Conservation (phyloP, 1,139 yeast species). For the Sugiyamaella grinbergsii region DNA sequence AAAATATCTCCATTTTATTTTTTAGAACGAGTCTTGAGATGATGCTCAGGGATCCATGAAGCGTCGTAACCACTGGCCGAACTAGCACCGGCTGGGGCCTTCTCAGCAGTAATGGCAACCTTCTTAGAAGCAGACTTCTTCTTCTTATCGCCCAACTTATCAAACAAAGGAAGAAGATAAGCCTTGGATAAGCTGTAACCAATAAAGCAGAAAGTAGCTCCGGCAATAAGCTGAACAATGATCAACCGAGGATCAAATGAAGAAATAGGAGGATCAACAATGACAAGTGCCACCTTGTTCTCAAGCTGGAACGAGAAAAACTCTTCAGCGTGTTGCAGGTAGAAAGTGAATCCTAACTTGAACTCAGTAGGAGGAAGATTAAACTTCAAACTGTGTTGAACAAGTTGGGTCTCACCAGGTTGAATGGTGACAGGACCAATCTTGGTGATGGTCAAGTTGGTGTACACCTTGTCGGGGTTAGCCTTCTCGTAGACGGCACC, state of each 20-base stretch:
- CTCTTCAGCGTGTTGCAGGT: conserved; percentile 53
- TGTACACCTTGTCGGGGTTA: conserved; percentile 42
- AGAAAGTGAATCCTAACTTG: conserved; percentile 61
- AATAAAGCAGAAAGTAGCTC: conserved; percentile 52
- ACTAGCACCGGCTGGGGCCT: conserved; percentile 39
- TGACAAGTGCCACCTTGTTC: conserved; percentile 57
- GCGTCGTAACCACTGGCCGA: conserved; percentile 48
- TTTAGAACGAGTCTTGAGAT: conserved; percentile 42
- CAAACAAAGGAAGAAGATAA: conserved; percentile 48
- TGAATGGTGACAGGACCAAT: conserved; percentile 57
- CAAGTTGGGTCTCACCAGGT: conserved; percentile 50
- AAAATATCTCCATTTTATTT: conserved; percentile 40
- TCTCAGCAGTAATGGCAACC: conserved; percentile 30
- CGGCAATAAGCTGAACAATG: conserved; percentile 58
- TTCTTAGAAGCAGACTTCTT: conserved; percentile 13
- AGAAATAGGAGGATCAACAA: conserved; percentile 69
- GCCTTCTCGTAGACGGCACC: conserved; percentile 61
- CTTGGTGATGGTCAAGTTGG: conserved; percentile 65
- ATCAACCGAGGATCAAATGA: conserved; percentile 72
- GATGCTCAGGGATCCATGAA: conserved; percentile 60
- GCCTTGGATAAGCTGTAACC: conserved; percentile 52
- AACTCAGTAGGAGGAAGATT: conserved; percentile 62
- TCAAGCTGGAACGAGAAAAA: conserved; percentile 59
- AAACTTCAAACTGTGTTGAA: conserved; percentile 41
- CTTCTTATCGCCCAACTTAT: conserved; percentile 24